These are phyloP conservation scores for Urochloa ruziziensis DNA, from an alignment of 176 grass and related monocot species.

Conservation along the genomic window DNA sequence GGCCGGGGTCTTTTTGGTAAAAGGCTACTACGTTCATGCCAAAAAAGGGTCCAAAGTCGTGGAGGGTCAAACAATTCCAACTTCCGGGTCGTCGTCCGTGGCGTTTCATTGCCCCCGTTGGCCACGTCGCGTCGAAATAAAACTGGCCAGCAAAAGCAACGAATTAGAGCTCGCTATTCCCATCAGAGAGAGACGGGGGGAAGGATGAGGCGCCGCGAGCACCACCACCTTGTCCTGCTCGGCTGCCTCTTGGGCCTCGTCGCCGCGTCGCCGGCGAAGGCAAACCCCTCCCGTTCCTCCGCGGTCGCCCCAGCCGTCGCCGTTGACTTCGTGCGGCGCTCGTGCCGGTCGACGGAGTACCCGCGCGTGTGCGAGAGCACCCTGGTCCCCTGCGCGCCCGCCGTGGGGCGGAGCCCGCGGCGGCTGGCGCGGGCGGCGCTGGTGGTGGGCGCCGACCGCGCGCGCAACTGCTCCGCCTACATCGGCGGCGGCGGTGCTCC, in stretches of 20 bases:
- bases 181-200: background rate
- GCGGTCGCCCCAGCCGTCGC: background rate
- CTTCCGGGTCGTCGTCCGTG: no score
- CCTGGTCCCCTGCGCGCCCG: constrained; percentile 37
- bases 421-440: no score
- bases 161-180: background rate
- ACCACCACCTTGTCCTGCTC: background rate
- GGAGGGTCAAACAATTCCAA: no score
- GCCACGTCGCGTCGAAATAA: no score
- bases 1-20: no score
- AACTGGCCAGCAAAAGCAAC: no score
- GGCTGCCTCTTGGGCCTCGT: background rate
- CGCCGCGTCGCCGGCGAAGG: background rate
- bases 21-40: no score
- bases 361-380: constrained; percentile 68
- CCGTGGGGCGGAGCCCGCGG: no score
- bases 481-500: background rate
- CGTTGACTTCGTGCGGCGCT: constrained; percentile 45
- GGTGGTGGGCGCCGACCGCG: no score
- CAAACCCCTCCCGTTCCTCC: background rate
- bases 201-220: background rate
- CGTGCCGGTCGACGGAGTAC: constrained; percentile 57
- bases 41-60: no score
- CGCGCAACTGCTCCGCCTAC: constrained; percentile 47
- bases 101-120: no score